These are phyloP conservation scores for Penicillium bialowiezense DNA, from an alignment of 495 filamentous ascomycete species.

Conservation along the genomic window DNA sequence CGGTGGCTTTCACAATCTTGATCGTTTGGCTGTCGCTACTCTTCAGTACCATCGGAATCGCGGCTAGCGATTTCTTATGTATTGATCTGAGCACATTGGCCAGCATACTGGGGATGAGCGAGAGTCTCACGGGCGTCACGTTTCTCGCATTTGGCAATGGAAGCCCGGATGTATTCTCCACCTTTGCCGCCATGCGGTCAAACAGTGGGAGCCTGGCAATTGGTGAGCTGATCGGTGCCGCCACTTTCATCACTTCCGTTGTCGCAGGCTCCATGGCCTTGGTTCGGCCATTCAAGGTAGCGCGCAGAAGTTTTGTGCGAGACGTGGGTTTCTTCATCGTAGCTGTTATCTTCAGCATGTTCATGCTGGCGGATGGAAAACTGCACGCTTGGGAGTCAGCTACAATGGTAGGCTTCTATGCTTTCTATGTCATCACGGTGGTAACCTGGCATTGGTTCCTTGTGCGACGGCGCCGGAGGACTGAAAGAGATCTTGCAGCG, in stretches of 20 bases:
- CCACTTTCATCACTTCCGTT: slow-evolving; percentile 93
- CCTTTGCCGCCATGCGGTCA: slow-evolving; percentile 95
- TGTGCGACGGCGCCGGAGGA: slow-evolving; percentile 53
- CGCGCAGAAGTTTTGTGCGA: slow-evolving; percentile 81
- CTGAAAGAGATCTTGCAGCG: slow-evolving; percentile 64
- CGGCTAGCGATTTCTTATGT: slow-evolving; percentile 96
- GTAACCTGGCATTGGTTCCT: slow-evolving; percentile 91
- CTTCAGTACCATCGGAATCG: slow-evolving; percentile 97
- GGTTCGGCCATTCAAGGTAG: slow-evolving; percentile 88
- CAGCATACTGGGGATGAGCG: slow-evolving; percentile 83
- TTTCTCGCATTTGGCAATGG: slow-evolving; percentile 98
- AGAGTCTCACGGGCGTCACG: slow-evolving; percentile 94
- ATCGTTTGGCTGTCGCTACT: slow-evolving; percentile 83
- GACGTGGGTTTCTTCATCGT: slow-evolving; percentile 93
- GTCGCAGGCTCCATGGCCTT: slow-evolving; percentile 98
- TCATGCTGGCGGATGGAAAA: slow-evolving; percentile 80
- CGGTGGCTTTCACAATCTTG: slow-evolving; percentile 73
- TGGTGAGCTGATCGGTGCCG: slow-evolving; percentile 93
- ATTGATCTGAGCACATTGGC: slow-evolving; percentile 93
- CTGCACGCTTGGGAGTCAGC: slow-evolving; percentile 86
- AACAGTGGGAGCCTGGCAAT: slow-evolving; percentile 94
- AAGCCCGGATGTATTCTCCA: slow-evolving; percentile 98
- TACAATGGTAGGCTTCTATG: slow-evolving; percentile 87
- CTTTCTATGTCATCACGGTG: slow-evolving; percentile 86
- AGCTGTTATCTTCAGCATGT: slow-evolving; percentile 83